Conservation (phyloP, 202 grass and related monocot genomes). For the Schoenoplectus triqueter region DNA sequence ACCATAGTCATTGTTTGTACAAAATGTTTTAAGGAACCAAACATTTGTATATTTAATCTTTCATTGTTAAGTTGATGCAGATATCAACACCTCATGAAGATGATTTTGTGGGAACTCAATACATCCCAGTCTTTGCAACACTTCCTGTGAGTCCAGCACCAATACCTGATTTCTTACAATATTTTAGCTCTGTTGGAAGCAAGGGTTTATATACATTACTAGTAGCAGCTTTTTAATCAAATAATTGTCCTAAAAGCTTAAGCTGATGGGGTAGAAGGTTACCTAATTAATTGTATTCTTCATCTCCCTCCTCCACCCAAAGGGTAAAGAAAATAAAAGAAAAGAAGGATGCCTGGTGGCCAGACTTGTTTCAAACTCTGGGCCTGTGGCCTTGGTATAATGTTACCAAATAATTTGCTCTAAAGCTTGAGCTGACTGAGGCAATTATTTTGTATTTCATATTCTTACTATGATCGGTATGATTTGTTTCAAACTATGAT, state of each 20-base stretch:
- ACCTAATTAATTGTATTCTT: neutral
- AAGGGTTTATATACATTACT: neutral
- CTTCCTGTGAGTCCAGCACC: slow-evolving; percentile 63
- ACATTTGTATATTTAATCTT: slow-evolving; percentile 37
- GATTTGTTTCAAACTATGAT: neutral
- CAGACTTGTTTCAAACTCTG: neutral
- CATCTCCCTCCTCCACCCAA: neutral
- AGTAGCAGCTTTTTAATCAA: neutral
- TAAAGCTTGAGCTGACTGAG: neutral
- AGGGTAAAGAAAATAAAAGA: neutral
- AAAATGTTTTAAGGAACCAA: neutral
- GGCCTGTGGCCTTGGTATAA: neutral
- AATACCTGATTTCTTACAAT: slow-evolving; percentile 10
- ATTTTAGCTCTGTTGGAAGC: neutral
- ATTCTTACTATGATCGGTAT: neutral
- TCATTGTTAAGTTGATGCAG: slow-evolving; percentile 58
- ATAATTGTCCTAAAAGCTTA: neutral
- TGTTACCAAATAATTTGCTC: neutral
- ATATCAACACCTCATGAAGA: slow-evolving; percentile 53
- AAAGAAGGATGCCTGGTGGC: neutral
- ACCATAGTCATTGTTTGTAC: slow-evolving; percentile 19
- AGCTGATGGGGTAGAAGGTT: neutral
- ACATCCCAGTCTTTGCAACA: slow-evolving; percentile 86
- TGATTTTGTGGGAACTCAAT: slow-evolving; percentile 78
- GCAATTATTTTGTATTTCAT: neutral